Evolutionary conservation across 495 filamentous ascomycete genomes (phyloP).

Genomic region (Hyaloscypha bicolor): DNA sequence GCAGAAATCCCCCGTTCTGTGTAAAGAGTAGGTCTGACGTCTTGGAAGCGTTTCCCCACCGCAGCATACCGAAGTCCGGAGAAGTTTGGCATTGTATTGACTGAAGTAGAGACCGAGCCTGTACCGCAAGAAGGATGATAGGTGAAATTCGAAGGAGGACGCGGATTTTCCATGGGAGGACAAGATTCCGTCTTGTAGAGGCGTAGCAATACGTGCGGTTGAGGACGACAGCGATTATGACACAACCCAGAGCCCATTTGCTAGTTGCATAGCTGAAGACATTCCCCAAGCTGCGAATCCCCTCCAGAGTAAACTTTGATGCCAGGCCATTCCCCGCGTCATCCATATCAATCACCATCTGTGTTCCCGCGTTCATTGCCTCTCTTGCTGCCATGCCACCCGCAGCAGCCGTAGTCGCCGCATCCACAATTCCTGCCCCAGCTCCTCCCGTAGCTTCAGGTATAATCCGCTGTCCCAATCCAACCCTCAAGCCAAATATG

Average conservation of each 20-base stretch:
- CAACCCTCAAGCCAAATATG: conserved; percentile 41
- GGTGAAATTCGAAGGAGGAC: conserved; percentile 73
- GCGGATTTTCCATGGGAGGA: conserved; percentile 70
- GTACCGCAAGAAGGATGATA: conserved; percentile 71
- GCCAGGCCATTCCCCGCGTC: conserved; percentile 34
- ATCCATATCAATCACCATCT: conserved; percentile 39
- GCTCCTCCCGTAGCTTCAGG: conserved; percentile 54
- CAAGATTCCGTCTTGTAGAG: conserved; percentile 76
- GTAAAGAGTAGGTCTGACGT: conserved; percentile 72
- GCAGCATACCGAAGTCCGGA: conserved; percentile 68
- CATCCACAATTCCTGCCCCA: conserved; percentile 28
- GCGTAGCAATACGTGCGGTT: conserved; percentile 95
- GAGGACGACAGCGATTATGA: conserved; percentile 81
- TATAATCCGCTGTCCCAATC: conserved; percentile 60
- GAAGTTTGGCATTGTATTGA: conserved; percentile 93
- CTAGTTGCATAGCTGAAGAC: conserved; percentile 91
- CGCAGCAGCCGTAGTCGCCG: conserved; percentile 37
- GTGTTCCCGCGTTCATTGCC: conserved; percentile 33
- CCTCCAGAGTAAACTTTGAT: conserved; percentile 52
- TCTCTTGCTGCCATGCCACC: conserved; percentile 36
- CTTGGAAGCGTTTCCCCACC: conserved; percentile 72
- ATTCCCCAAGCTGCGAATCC: conserved; percentile 67
- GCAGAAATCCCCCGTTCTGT: conserved; percentile 66
- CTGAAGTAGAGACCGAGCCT: conserved; percentile 70
- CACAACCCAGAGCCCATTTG: conserved; percentile 88